Conservation (phyloP, 1,284 basidiomycete species). For the Papiliotrema terrestris region DNA sequence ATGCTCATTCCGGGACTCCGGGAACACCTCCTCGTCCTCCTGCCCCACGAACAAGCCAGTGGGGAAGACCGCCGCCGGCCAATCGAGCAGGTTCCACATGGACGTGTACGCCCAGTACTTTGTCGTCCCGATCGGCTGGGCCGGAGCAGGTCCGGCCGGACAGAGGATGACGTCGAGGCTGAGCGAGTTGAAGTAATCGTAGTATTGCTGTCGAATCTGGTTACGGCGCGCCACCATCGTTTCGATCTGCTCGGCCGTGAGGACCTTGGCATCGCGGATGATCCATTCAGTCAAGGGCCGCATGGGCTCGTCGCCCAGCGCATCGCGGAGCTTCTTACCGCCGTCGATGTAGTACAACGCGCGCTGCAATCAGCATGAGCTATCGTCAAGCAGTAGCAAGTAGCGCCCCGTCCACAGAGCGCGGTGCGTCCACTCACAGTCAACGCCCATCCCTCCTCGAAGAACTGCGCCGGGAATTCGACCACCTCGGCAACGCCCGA, state of each 20-base stretch:
- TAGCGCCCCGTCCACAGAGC: too few relatives aligned
- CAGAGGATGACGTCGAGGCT: conserved; percentile 41
- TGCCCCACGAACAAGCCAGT: conserved; percentile 49
- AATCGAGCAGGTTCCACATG: conserved; percentile 67
- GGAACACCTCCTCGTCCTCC: conserved; percentile 27
- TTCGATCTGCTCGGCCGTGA: not conserved
- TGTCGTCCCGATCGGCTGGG: conserved; percentile 30
- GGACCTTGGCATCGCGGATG: not conserved
- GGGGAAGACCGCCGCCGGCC: conserved; percentile 62
- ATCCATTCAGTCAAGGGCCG: conserved; percentile 34
- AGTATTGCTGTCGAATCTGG: conserved; percentile 19
- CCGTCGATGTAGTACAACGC: conserved; percentile 40
- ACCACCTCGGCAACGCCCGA: conserved; percentile 14
- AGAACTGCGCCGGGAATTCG: conserved; percentile 13
- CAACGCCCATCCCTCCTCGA: conserved; percentile 20
- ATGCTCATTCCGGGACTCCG: conserved; percentile 16
- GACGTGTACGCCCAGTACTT: conserved; percentile 56
- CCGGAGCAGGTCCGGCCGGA: conserved; percentile 36
- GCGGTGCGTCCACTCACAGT: conserved; percentile 11
- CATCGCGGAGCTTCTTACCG: conserved; percentile 24
- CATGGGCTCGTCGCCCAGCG: conserved; percentile 29
- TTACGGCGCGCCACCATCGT: not conserved
- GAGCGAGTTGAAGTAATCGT: conserved; percentile 18
- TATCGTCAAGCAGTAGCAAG: too few relatives aligned
- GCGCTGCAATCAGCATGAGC: not conserved